phyloP scores from a whole-genome alignment of 73 alveolate genomes.

The Stentor coeruleus region DNA sequence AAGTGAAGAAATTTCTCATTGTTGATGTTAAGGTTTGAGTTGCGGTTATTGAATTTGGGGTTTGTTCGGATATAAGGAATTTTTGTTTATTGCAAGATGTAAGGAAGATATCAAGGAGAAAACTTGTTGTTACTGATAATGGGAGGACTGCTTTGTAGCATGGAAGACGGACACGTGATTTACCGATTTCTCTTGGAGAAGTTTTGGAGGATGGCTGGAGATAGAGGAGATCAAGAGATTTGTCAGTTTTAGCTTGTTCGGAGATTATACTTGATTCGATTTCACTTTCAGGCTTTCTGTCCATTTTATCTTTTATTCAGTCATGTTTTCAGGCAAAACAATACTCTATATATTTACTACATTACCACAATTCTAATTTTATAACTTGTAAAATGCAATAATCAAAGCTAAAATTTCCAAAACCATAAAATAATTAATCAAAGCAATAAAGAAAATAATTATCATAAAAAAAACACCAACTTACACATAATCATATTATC shows the following conservation, averaged over 20 bases:
- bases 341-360: too few species aligned
- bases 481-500: too few species aligned
- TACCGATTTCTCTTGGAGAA: slow-evolving; percentile 22
- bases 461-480: too few species aligned
- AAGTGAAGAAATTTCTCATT: slow-evolving; percentile 1
- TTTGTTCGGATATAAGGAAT: slow-evolving; percentile 14
- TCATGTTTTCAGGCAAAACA: too few species aligned
- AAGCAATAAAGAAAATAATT: too few species aligned
- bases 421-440: too few species aligned
- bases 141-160: slow-evolving; percentile 3
- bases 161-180: neutral
- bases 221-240: neutral
- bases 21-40: neutral
- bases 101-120: neutral
- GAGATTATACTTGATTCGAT: neutral
- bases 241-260: neutral
- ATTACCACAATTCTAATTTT: too few species aligned
- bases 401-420: too few species aligned
- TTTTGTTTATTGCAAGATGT: slow-evolving; percentile 1
- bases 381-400: too few species aligned
- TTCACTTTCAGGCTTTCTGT: neutral
- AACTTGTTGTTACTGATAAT: neutral
- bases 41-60: slow-evolving; percentile 9
- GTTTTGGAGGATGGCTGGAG: neutral
- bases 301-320: too few species aligned